Base-by-base conservation (phyloP, 768 basidiomycete genomes). In the button mushroom (Agaricus bisporus) region DNA sequence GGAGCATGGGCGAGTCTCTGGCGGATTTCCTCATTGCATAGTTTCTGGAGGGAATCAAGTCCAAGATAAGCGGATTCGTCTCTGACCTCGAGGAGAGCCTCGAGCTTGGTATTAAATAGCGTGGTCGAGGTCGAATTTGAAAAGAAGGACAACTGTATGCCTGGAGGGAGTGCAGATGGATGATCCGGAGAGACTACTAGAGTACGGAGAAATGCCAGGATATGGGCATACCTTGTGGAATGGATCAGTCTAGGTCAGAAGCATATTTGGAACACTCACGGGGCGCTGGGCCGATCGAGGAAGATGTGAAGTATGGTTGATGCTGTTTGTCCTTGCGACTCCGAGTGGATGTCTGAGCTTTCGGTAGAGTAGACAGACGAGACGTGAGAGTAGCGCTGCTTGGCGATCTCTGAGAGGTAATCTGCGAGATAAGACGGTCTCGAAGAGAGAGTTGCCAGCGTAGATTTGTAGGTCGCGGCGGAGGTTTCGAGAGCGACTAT, bases 51-150 rank as follows among this genome's bases (percentile, higher is more conserved):
- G 42, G 76, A 77, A 0, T 76, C 75, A 49, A 92, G 81, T 25
- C 79, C 82, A n/a, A 92, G 80, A 62, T 82, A 90, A 39, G 73
- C 72, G 1, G 90, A 86, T 63, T 93, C 90, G 58, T 92, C 88
- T 10, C 88, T 80, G 20, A 91, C 78, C 56, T 89, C 86, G 41
- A 88, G 75, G 20, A 92, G 76, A 1, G 70, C 71, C 49, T 90
- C 89, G 17, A 90, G 70, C 9, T 80, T 80, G 2, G 73, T 43
- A 48, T 48, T 60, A 58, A 53, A 45, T 46, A 51, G 51, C 50
- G 59, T 10, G 36, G 37, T 58, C 4, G 52, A 49, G 48, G 50
- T 45, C 39, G 49, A 62, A 15, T 67, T 69, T 5, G 73, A 73
- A 22, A 68, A 67, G 29, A 74, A 70, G 36, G 68, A 68, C 18